A percentile compares a stretch with the other conserved stretches of the same genome.
Evolutionary conservation across 2,329 filamentous ascomycete genomes (phyloP).

Genomic region (Gnomoniopsis smithogilvyi): DNA sequence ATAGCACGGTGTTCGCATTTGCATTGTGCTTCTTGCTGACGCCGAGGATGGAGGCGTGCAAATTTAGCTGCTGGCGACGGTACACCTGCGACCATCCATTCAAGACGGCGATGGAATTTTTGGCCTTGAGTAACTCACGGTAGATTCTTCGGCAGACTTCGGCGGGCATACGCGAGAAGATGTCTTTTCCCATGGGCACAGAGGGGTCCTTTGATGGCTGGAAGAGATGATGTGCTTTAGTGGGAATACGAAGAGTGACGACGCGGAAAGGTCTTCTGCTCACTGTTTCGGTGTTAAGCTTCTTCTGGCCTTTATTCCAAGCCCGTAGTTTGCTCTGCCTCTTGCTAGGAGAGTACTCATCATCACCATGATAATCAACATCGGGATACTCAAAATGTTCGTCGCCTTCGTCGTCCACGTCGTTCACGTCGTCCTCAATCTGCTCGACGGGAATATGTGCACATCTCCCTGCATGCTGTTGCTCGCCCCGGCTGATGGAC

Average conservation of each 20-base stretch:
- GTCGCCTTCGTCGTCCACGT: no score
- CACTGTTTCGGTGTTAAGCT: background rate
- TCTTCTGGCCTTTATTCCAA: background rate
- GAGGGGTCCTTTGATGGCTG: background rate
- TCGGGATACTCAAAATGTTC: no score
- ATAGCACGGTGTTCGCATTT: conserved; percentile 41
- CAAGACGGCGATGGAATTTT: conserved; percentile 29
- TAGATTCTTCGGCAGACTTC: conserved; percentile 34
- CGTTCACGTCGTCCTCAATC: no score
- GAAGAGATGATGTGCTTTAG: background rate
- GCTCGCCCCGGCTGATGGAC: no score
- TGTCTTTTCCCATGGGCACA: background rate
- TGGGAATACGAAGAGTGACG: conserved; percentile 1
- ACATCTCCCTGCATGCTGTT: no score
- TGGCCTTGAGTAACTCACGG: conserved; percentile 27
- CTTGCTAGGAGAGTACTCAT: no score
- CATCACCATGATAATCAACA: no score
- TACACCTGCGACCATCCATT: conserved; percentile 30
- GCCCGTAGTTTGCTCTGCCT: background rate
- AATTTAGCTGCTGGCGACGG: conserved; percentile 23
- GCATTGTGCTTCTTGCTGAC: conserved; percentile 30
- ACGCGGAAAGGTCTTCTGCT: background rate
- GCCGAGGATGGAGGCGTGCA: conserved; percentile 35
- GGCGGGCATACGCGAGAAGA: conserved; percentile 19
- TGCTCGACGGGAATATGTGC: no score